Percentiles rank a stretch among this genome's conserved stretches.
Evolutionary conservation across 2,329 filamentous ascomycete genomes (phyloP).

Genomic region (Cladosporium oxysporum): DNA sequence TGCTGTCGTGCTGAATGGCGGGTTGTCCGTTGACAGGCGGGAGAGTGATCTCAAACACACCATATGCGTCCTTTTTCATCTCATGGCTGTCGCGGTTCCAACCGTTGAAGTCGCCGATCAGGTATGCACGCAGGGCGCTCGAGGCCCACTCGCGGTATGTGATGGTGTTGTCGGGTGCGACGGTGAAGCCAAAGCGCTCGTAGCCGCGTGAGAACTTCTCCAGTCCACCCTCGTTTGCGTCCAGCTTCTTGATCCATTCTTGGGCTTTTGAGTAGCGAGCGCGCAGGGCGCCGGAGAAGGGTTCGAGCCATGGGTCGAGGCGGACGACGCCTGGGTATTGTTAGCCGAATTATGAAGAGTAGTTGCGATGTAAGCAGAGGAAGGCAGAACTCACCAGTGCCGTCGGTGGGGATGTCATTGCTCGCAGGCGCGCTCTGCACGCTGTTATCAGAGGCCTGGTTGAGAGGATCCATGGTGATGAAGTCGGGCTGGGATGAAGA

Average conservation of each 20-base stretch:
- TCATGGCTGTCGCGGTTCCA: constrained; percentile 83
- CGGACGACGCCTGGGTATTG: constrained; percentile 69
- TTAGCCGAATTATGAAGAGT: constrained; percentile 23
- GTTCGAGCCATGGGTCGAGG: constrained; percentile 86
- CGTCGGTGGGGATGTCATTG: constrained; percentile 63
- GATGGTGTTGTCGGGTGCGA: constrained; percentile 79
- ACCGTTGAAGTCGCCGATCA: constrained; percentile 93
- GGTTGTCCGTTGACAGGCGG: constrained; percentile 74
- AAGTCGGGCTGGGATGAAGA: background rate
- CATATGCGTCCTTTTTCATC: constrained; percentile 84
- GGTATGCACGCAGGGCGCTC: constrained; percentile 77
- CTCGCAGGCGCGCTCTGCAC: constrained; percentile 48
- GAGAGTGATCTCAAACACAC: constrained; percentile 81
- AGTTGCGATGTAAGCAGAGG: too few species aligned
- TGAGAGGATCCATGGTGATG: constrained; percentile 41
- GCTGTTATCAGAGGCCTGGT: constrained; percentile 49
- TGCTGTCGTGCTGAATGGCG: constrained; percentile 88
- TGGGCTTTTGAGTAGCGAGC: constrained; percentile 77
- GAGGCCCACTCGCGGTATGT: constrained; percentile 95
- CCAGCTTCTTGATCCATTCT: constrained; percentile 81
- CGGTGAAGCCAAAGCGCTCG: constrained; percentile 83
- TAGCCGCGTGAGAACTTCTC: constrained; percentile 89
- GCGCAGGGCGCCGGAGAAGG: constrained; percentile 76
- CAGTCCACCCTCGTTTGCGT: constrained; percentile 81
- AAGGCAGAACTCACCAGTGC: constrained; percentile 62